phyloP scores from a whole-genome alignment of 768 basidiomycete species.

The Leccinum obscurum region DNA sequence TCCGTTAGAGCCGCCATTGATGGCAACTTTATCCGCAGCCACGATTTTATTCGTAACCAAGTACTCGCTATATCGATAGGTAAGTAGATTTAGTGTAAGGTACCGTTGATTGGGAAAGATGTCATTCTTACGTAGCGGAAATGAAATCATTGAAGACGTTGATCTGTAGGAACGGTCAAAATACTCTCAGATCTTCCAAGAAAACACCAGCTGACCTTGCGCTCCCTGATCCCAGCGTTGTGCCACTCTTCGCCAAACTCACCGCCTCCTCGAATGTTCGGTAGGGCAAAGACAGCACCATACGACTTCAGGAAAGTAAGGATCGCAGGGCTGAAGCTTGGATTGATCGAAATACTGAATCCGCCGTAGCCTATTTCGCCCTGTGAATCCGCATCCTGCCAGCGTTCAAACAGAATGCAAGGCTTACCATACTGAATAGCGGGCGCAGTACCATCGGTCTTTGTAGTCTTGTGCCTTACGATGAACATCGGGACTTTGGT shows the following conservation, averaged over 20 bases:
- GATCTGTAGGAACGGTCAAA: slow-evolving; percentile 38
- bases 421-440: slow-evolving; percentile 71
- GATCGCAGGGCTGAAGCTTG: slow-evolving; percentile 68
- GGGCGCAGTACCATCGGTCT: slow-evolving; percentile 72
- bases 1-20: slow-evolving; percentile 83
- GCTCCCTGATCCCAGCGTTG: slow-evolving; percentile 63
- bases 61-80: slow-evolving; percentile 48
- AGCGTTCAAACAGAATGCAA: not conserved
- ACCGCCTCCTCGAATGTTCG: slow-evolving; percentile 65
- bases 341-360: slow-evolving; percentile 68
- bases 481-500: slow-evolving; percentile 86
- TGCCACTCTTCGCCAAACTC: slow-evolving; percentile 92
- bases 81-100: not conserved
- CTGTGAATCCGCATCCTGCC: not conserved
- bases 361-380: slow-evolving; percentile 69
- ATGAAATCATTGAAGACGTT: slow-evolving; percentile 86
- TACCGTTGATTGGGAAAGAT: not conserved
- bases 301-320: slow-evolving; percentile 75
- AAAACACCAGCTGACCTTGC: slow-evolving; percentile 49
- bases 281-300: slow-evolving; percentile 60
- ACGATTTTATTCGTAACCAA: slow-evolving; percentile 73
- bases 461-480: slow-evolving; percentile 69
- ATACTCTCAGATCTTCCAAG: not conserved
- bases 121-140: slow-evolving; percentile 61
- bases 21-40: slow-evolving; percentile 66